A percentile compares a stretch with the other conserved stretches of the same genome.
phyloP scores from a whole-genome alignment of 192 early-diverging fungal genomes.

The Coemansia reversa region DNA sequence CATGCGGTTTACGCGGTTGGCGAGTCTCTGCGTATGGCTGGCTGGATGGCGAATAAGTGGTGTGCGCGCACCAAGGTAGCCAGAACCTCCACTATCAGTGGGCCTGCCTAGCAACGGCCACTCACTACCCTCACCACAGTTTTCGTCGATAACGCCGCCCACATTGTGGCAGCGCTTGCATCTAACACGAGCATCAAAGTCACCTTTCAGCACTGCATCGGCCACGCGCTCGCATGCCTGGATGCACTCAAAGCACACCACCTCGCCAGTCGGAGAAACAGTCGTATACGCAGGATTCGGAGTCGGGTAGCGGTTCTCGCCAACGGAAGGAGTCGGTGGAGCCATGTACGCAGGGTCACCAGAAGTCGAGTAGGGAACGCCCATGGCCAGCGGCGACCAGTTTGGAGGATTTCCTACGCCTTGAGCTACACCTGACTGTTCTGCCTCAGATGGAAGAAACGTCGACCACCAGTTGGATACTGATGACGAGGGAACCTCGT shows the following conservation, averaged over 20 bases:
- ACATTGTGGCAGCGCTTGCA: slow-evolving; percentile 48
- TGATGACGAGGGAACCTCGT: not conserved
- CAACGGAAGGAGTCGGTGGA: slow-evolving; percentile 28
- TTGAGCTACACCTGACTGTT: not conserved
- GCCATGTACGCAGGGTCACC: slow-evolving; percentile 36
- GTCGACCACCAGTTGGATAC: slow-evolving; percentile 47
- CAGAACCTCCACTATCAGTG: not conserved
- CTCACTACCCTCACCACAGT: slow-evolving; percentile 16
- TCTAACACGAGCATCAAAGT: slow-evolving; percentile 48
- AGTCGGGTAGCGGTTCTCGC: slow-evolving; percentile 34
- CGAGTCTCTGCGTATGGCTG: slow-evolving; percentile 45
- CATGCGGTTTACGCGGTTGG: slow-evolving; percentile 54
- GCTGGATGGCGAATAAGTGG: slow-evolving; percentile 34
- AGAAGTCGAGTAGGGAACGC: slow-evolving; percentile 3
- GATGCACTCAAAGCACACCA: slow-evolving; percentile 49
- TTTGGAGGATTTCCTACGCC: slow-evolving; percentile 13
- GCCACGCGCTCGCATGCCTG: slow-evolving; percentile 52
- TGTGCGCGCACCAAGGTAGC: slow-evolving; percentile 12
- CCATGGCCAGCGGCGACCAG: slow-evolving; percentile 36
- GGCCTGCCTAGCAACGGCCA: slow-evolving; percentile 25
- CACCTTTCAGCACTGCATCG: slow-evolving; percentile 45
- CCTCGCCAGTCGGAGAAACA: slow-evolving; percentile 32
- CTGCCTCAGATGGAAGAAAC: slow-evolving; percentile 23
- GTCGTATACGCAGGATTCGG: slow-evolving; percentile 30
- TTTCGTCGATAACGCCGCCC: not conserved